Evolutionary conservation across 2,329 filamentous ascomycete species (phyloP).

Genomic region (Alternaria sp.): DNA sequence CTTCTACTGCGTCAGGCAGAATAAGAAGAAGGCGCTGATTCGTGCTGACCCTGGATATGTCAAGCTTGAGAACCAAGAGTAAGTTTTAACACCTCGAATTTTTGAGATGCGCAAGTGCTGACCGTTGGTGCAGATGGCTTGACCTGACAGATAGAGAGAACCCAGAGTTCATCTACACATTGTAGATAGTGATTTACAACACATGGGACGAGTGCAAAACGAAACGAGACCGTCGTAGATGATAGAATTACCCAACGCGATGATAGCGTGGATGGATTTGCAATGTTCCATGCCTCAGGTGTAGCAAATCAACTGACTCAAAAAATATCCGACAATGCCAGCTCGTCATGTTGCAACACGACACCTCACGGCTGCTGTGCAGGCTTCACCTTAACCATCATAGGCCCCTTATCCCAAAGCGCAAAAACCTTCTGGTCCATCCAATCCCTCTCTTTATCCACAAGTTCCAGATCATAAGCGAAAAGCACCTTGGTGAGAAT

Average conservation of each 20-base stretch:
- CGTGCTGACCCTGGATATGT: constrained; percentile 63
- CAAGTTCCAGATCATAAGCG: constrained; percentile 32
- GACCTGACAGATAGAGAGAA: constrained; percentile 73
- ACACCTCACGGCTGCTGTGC: constrained; percentile 8
- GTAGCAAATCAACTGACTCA: background rate
- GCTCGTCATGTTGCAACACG: fast-evolving
- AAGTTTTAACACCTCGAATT: constrained; percentile 5
- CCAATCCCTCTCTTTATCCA: constrained; percentile 46
- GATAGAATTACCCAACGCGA: background rate
- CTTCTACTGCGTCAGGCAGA: constrained; percentile 65
- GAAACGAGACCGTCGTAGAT: background rate
- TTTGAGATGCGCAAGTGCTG: too few species aligned
- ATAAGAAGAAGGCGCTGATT: constrained; percentile 62
- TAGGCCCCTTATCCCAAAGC: constrained; percentile 42
- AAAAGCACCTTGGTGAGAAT: constrained; percentile 34
- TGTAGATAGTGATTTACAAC: constrained; percentile 39
- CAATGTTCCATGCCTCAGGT: too few species aligned
- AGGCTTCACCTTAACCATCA: constrained; percentile 35
- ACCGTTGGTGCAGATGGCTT: constrained; percentile 50
- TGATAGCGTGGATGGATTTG: background rate
- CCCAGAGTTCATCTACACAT: constrained; percentile 65
- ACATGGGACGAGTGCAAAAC: background rate
- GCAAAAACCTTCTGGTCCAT: constrained; percentile 38
- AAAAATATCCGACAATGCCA: background rate
- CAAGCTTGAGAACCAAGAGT: constrained; percentile 71